Evolutionary conservation across 2,329 filamentous ascomycete genomes (phyloP).

Genomic region (Venturia effusa): DNA sequence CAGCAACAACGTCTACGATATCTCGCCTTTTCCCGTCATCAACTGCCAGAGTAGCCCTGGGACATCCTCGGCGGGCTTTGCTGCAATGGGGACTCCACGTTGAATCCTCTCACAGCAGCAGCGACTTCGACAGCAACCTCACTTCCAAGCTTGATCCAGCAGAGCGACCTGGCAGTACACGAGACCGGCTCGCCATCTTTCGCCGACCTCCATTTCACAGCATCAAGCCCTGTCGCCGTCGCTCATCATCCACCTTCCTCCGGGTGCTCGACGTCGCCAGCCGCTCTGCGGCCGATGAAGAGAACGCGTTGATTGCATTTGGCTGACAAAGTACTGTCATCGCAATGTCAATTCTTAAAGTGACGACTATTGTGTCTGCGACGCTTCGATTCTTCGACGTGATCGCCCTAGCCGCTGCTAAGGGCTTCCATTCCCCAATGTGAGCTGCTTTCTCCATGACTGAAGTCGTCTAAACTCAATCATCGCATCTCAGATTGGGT

Average conservation of each 20-base stretch:
- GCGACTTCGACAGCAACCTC: not conserved
- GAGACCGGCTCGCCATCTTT: not conserved
- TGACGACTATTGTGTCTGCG: not conserved
- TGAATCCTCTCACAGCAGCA: not conserved
- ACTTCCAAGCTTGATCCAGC: not conserved
- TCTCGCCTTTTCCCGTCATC: not conserved
- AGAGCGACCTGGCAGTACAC: not conserved
- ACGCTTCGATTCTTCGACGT: not conserved
- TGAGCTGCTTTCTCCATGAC: not conserved
- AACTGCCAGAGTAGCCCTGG: too few relatives aligned
- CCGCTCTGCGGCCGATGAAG: not conserved
- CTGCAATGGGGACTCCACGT: too few relatives aligned
- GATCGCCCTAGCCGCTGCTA: constrained; percentile 3
- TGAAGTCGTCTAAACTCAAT: not conserved
- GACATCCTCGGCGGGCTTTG: too few relatives aligned
- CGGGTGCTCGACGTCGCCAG: not conserved
- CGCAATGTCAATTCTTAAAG: constrained; percentile 1
- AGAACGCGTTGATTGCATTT: not conserved
- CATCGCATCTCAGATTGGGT: not conserved
- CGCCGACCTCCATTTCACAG: not conserved
- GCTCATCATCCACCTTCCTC: not conserved
- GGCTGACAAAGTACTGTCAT: too few relatives aligned
- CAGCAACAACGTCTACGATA: constrained; percentile 5
- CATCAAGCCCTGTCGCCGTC: not conserved
- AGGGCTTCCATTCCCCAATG: not conserved